Conservation (phyloP, 306 rosid genomes). For the Vigna trinervia region DNA sequence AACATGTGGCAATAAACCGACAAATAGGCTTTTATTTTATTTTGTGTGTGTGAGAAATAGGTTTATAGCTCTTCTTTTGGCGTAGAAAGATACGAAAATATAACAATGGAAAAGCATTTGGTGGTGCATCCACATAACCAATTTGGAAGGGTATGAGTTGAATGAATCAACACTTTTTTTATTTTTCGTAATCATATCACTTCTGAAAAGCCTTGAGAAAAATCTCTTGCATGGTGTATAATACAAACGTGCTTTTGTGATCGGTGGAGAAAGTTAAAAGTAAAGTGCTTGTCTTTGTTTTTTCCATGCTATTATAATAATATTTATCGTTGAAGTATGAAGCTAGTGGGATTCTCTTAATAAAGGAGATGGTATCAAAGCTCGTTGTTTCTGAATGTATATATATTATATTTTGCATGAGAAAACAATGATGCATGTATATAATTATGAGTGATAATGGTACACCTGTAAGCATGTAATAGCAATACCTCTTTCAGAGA, state of each 20-base stretch:
- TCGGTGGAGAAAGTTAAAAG: slow-evolving; percentile 45
- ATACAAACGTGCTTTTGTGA: slow-evolving; percentile 1
- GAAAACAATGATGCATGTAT: slow-evolving; percentile 22
- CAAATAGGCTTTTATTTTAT: slow-evolving; percentile 12
- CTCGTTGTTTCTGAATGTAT: background rate
- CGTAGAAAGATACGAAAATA: slow-evolving; percentile 19
- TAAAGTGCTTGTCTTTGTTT: slow-evolving; percentile 23
- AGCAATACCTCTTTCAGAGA: background rate
- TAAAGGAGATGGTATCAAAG: background rate
- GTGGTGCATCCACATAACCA: slow-evolving; percentile 29
- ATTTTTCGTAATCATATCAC: slow-evolving; percentile 30
- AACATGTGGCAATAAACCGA: slow-evolving; percentile 29
- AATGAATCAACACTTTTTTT: slow-evolving; percentile 44
- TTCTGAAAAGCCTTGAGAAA: slow-evolving; percentile 30
- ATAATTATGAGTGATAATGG: background rate
- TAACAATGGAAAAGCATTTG: slow-evolving; percentile 34
- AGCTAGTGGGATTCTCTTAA: slow-evolving; percentile 21
- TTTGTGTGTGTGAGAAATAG: slow-evolving; percentile 16
- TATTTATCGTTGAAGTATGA: slow-evolving; percentile 33
- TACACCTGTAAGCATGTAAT: slow-evolving; percentile 21
- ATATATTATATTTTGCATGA: background rate
- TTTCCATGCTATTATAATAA: slow-evolving; percentile 18
- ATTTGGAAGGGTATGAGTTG: slow-evolving; percentile 28
- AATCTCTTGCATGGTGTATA: background rate
- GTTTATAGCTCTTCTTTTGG: slow-evolving; percentile 37